phyloP scores from a whole-genome alignment of 139 green algal species.

The Coelastrella sp. region DNA sequence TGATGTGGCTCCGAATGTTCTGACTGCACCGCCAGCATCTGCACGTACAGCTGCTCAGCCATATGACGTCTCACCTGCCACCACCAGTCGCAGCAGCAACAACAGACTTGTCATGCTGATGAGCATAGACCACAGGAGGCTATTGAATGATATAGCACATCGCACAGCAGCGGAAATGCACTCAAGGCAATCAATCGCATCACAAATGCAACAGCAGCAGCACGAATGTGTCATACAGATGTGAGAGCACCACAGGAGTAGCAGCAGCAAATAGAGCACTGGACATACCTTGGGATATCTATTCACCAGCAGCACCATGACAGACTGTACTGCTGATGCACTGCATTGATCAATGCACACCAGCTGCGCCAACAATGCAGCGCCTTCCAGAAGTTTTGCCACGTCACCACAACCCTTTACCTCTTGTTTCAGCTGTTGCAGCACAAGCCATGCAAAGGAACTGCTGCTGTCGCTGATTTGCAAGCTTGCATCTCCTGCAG shows the following conservation, averaged over 20 bases:
- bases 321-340: slow-evolving; percentile 61
- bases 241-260: too few relatives aligned
- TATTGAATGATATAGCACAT: too few relatives aligned
- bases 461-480: slow-evolving; percentile 11
- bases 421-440: slow-evolving; percentile 65
- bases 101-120: background rate
- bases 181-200: too few relatives aligned
- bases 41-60: slow-evolving; percentile 90
- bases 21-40: slow-evolving; percentile 74
- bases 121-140: too few relatives aligned
- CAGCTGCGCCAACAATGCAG: slow-evolving; percentile 63
- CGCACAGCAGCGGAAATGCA: too few relatives aligned
- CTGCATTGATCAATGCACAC: slow-evolving; percentile 20
- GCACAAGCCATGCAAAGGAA: slow-evolving; percentile 51
- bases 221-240: too few relatives aligned
- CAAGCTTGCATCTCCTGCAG: background rate
- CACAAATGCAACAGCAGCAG: too few relatives aligned
- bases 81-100: background rate
- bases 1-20: slow-evolving; percentile 47
- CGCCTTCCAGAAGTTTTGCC: slow-evolving; percentile 67
- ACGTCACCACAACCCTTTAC: slow-evolving; percentile 76
- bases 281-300: slow-evolving; percentile 63
- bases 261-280: too few relatives aligned
- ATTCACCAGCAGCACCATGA: slow-evolving; percentile 55
- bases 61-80: slow-evolving; percentile 74